Conservation (phyloP, 148 eudicot species). For the Cornus suecica region DNA sequence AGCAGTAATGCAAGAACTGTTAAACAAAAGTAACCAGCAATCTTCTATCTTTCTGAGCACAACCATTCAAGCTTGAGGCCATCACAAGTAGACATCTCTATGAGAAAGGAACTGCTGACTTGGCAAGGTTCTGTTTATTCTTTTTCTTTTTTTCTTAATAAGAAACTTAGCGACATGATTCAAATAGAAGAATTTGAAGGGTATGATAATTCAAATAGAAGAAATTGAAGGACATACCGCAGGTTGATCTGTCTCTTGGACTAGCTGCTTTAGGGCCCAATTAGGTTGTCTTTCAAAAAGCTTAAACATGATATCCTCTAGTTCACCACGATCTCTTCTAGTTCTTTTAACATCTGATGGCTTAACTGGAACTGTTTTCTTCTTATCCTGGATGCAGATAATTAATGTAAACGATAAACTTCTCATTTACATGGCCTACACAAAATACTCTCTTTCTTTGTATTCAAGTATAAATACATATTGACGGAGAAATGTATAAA, state of each 20-base stretch:
- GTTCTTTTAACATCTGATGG: constrained; percentile 88
- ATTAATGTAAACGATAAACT: not conserved
- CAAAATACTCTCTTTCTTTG: not conserved
- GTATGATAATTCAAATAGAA: not conserved
- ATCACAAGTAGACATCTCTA: not conserved
- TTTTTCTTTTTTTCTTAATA: no score
- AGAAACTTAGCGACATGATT: no score
- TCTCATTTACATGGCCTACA: not conserved
- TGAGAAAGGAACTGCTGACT: not conserved
- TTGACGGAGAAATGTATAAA: not conserved
- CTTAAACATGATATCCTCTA: constrained; percentile 96
- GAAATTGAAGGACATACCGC: constrained; percentile 55
- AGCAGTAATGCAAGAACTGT: no score
- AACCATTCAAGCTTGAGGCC: not conserved
- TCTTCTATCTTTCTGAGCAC: not conserved
- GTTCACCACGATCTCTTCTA: constrained; percentile 94
- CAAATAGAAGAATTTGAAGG: no score
- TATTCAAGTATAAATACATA: not conserved
- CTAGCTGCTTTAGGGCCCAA: constrained; percentile 93
- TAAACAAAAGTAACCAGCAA: no score
- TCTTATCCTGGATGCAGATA: constrained; percentile 63
- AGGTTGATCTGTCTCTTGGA: constrained; percentile 97
- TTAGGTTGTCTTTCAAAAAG: constrained; percentile 92
- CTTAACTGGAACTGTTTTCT: constrained; percentile 78
- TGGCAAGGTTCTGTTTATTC: not conserved